A percentile compares a stretch with the other conserved stretches of the same genome.
phyloP scores from a whole-genome alignment of 805 yeast genomes.

The Pichia paraexigua region DNA sequence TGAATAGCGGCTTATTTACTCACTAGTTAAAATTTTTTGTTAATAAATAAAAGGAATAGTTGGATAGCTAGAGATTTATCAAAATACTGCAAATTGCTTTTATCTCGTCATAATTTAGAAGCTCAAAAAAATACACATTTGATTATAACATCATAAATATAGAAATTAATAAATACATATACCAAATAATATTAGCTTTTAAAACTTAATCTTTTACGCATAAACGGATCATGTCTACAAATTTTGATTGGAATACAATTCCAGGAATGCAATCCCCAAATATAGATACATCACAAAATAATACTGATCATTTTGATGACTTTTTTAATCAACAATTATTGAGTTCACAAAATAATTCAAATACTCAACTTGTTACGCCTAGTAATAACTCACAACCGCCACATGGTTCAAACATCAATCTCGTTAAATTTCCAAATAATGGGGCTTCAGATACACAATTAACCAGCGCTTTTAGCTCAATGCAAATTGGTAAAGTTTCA shows the following conservation, averaged over 20 bases:
- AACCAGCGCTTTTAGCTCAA: not conserved
- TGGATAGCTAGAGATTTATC: not conserved
- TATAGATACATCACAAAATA: not conserved
- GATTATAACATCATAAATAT: not conserved
- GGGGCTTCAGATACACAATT: not conserved
- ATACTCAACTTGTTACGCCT: not conserved
- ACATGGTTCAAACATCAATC: not conserved
- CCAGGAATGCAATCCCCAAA: slow-evolving; percentile 13
- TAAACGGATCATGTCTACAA: slow-evolving; percentile 7
- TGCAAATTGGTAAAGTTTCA: not conserved
- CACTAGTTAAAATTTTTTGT: not conserved
- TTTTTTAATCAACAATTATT: slow-evolving; percentile 3
- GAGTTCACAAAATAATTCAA: not conserved
- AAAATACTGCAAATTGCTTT: too few species aligned
- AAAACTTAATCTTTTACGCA: not conserved
- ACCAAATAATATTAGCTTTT: too few species aligned
- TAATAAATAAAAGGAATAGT: not conserved
- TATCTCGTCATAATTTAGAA: too few species aligned
- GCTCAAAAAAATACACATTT: too few species aligned
- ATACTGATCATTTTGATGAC: slow-evolving; percentile 8
- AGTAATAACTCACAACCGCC: not conserved
- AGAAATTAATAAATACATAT: not conserved
- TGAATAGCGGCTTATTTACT: not conserved
- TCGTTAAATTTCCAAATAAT: not conserved
- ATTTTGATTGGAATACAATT: slow-evolving; percentile 19